Percentiles rank a stretch among this genome's conserved stretches.
Evolutionary conservation across 495 filamentous ascomycete species (phyloP).

Genomic region (Neurospora sp.): DNA sequence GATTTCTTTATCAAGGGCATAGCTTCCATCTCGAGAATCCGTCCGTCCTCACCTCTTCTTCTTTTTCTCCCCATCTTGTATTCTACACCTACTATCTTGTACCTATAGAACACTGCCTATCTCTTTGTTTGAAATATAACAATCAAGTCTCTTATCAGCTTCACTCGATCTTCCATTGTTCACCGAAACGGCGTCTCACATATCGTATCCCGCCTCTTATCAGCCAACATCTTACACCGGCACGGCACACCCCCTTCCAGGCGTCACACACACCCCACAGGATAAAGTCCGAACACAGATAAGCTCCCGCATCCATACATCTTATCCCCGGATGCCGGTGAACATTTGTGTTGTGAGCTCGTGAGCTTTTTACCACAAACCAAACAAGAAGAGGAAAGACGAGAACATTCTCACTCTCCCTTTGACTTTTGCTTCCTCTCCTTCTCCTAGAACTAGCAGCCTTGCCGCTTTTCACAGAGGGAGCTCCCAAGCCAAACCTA

Average conservation of each 20-base stretch:
- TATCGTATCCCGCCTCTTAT: neutral
- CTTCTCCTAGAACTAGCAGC: neutral
- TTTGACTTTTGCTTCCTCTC: conserved; percentile 1
- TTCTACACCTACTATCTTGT: neutral
- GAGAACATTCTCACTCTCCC: neutral
- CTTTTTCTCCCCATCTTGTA: neutral
- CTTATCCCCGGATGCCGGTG: neutral
- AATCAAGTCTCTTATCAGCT: conserved; percentile 6
- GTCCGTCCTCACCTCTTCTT: neutral
- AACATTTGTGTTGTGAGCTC: neutral
- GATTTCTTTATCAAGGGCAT: neutral
- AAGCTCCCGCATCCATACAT: neutral
- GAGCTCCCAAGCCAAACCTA: neutral
- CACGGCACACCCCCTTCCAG: neutral
- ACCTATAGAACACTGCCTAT: neutral
- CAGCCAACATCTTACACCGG: conserved; percentile 4
- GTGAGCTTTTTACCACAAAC: neutral
- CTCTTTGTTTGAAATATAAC: neutral
- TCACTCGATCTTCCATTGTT: neutral
- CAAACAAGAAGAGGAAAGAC: neutral
- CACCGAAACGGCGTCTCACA: neutral
- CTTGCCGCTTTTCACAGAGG: neutral
- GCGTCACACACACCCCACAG: neutral
- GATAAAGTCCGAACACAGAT: neutral
- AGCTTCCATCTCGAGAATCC: neutral